Evolutionary conservation across 2,329 filamentous ascomycete species (phyloP).

Genomic region (Dendrostoma leiphaemia): DNA sequence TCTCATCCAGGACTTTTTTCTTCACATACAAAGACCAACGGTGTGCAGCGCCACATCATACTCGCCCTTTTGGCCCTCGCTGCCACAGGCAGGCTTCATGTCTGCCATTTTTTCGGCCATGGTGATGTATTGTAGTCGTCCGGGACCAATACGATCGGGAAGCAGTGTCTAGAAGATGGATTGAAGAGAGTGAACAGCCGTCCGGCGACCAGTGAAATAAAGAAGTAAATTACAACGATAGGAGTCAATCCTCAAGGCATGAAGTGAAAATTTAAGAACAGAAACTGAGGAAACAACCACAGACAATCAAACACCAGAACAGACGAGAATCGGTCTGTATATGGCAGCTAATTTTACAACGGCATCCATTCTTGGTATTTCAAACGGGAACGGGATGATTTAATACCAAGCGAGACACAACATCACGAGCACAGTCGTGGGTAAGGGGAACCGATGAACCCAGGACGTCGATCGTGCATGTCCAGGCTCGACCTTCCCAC

Average conservation of each 20-base stretch:
- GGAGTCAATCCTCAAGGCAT: slow-evolving; percentile 17
- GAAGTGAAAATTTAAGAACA: slow-evolving; percentile 19
- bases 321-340: slow-evolving; percentile 1
- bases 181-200: slow-evolving; percentile 5
- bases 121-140: not conserved
- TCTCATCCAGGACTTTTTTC: not conserved
- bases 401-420: not conserved
- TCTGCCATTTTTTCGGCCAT: slow-evolving; percentile 23
- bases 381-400: slow-evolving; percentile 3
- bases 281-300: slow-evolving; percentile 17
- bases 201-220: slow-evolving; percentile 16
- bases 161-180: slow-evolving; percentile 1
- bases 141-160: not conserved
- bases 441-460: slow-evolving; percentile 11
- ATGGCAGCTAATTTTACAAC: not conserved
- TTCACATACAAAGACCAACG: slow-evolving; percentile 35
- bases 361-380: too few species aligned
- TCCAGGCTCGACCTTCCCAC: slow-evolving; percentile 11
- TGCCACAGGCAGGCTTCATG: slow-evolving; percentile 38
- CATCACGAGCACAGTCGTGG: too few species aligned
- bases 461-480: slow-evolving; percentile 12
- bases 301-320: slow-evolving; percentile 5
- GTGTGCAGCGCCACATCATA: slow-evolving; percentile 43
- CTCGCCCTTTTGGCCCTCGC: slow-evolving; percentile 34
- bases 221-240: slow-evolving; percentile 16